These are phyloP conservation scores for Oldenlandia corymbosa DNA, from an alignment of 257 asterid genomes.

Conservation along the genomic window DNA sequence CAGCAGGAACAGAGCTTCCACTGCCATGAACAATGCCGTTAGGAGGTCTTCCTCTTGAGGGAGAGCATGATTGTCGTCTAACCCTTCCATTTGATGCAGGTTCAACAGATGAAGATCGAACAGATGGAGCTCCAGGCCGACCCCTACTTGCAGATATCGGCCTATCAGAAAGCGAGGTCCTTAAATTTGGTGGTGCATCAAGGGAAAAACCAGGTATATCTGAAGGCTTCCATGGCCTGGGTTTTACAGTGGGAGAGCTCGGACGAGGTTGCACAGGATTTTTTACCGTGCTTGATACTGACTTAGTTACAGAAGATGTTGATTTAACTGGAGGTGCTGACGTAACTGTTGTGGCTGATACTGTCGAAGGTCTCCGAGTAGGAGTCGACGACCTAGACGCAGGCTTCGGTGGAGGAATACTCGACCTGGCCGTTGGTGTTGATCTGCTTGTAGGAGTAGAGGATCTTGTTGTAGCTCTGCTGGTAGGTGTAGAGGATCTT, in stretches of 20 bases:
- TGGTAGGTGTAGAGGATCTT: constrained; percentile 86
- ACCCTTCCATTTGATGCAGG: constrained; percentile 76
- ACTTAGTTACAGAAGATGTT: constrained; percentile 39
- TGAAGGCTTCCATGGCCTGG: constrained; percentile 89
- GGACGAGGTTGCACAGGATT: constrained; percentile 55
- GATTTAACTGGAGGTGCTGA: constrained; percentile 39
- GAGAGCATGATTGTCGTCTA: constrained; percentile 94
- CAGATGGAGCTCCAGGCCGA: constrained; percentile 84
- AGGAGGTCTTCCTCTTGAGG: constrained; percentile 95
- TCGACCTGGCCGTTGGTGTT: constrained; percentile 65
- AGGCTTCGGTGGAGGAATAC: constrained; percentile 58
- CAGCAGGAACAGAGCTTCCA: constrained; percentile 91
- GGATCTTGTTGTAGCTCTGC: constrained; percentile 67
- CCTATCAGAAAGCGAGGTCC: constrained; percentile 81
- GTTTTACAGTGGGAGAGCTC: constrained; percentile 76
- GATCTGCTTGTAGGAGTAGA: constrained; percentile 88
- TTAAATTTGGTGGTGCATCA: constrained; percentile 84
- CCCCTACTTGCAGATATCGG: constrained; percentile 93
- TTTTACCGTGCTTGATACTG: constrained; percentile 35
- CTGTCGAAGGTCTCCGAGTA: constrained; percentile 53
- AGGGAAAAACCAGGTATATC: constrained; percentile 97
- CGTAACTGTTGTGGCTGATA: constrained; percentile 31
- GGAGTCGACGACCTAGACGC: constrained; percentile 83
- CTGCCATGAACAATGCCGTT: constrained; percentile 67
- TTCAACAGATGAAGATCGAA: constrained; percentile 83